phyloP scores from a whole-genome alignment of 768 basidiomycete species.

The Suillus hirtellus region DNA sequence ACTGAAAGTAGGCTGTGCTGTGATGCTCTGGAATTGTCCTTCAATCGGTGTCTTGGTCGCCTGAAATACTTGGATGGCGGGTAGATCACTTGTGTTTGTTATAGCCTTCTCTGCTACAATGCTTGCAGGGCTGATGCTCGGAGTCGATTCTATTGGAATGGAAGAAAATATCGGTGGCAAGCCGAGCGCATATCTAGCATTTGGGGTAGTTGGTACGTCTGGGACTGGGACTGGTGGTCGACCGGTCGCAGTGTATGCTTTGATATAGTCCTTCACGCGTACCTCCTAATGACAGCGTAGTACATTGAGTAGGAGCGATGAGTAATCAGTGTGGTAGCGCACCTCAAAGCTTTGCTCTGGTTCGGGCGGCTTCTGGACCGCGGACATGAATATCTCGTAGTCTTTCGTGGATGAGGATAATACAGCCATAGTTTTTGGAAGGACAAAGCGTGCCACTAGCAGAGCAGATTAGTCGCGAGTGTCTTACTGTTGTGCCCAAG shows the following conservation, averaged over 20 bases:
- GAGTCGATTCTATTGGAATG: conserved; percentile 15
- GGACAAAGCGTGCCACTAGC: not conserved
- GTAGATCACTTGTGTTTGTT: conserved; percentile 19
- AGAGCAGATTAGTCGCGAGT: not conserved
- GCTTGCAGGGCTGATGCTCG: conserved; percentile 7
- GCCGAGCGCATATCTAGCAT: conserved; percentile 44
- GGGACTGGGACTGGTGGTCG: conserved; percentile 51
- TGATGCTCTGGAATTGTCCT: conserved; percentile 40
- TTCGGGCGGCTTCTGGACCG: conserved; percentile 8
- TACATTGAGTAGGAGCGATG: not conserved
- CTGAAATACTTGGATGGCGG: conserved; percentile 27
- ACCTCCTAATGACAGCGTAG: conserved; percentile 44
- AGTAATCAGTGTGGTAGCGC: not conserved
- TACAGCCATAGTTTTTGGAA: not conserved
- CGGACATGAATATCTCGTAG: conserved; percentile 1
- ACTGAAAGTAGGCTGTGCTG: conserved; percentile 36
- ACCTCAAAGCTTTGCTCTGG: conserved; percentile 33
- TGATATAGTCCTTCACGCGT: conserved; percentile 54
- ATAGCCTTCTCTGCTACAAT: not conserved
- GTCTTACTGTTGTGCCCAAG: not conserved
- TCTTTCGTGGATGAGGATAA: not conserved
- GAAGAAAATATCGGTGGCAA: conserved; percentile 57
- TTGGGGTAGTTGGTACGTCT: conserved; percentile 43
- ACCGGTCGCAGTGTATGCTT: conserved; percentile 47
- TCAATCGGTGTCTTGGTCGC: conserved; percentile 21